Evolutionary conservation across 2,329 filamentous ascomycete species (phyloP).

Genomic region (Trichoderma citrinoviride): DNA sequence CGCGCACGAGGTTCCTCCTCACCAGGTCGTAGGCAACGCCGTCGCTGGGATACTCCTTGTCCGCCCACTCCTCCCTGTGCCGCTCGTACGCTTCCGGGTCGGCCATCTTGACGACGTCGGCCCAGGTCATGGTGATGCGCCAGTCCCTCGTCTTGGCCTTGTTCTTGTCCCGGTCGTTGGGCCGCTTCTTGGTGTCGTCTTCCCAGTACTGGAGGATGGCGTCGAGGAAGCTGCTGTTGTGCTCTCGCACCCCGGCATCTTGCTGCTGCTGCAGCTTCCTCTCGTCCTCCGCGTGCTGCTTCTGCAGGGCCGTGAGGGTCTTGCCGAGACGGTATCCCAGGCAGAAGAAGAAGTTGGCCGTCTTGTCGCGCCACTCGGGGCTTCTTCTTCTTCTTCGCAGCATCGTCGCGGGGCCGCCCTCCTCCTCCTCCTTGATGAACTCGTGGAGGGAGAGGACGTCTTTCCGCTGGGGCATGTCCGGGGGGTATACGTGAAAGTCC

Average conservation of each 20-base stretch:
- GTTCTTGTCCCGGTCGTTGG: slow-evolving; percentile 25
- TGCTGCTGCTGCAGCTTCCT: not conserved
- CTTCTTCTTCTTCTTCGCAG: too few relatives aligned
- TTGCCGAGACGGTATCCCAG: slow-evolving; percentile 42
- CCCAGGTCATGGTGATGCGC: slow-evolving; percentile 26
- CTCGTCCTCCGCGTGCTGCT: slow-evolving; percentile 14
- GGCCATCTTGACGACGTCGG: slow-evolving; percentile 35
- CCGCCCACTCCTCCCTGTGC: not conserved
- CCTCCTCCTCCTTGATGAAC: slow-evolving; percentile 4
- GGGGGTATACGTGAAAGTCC: slow-evolving; percentile 13
- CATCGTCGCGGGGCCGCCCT: too few relatives aligned
- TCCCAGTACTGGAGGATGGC: slow-evolving; percentile 23
- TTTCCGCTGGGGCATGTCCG: slow-evolving; percentile 8
- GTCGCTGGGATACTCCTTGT: not conserved
- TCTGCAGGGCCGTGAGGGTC: slow-evolving; percentile 29
- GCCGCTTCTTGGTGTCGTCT: slow-evolving; percentile 22
- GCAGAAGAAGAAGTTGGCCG: slow-evolving; percentile 27
- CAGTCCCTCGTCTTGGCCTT: not conserved
- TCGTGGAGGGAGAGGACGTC: slow-evolving; percentile 14
- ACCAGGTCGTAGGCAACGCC: slow-evolving; percentile 29
- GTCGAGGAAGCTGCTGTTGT: slow-evolving; percentile 23
- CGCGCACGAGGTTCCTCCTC: slow-evolving; percentile 42
- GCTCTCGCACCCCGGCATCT: not conserved
- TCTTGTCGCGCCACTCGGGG: slow-evolving; percentile 5
- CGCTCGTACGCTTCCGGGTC: slow-evolving; percentile 29